Evolutionary conservation across 495 filamentous ascomycete species (phyloP), one percentile per base, ranked within the genome.

Genomic region (Trichoderma reesei): DNA sequence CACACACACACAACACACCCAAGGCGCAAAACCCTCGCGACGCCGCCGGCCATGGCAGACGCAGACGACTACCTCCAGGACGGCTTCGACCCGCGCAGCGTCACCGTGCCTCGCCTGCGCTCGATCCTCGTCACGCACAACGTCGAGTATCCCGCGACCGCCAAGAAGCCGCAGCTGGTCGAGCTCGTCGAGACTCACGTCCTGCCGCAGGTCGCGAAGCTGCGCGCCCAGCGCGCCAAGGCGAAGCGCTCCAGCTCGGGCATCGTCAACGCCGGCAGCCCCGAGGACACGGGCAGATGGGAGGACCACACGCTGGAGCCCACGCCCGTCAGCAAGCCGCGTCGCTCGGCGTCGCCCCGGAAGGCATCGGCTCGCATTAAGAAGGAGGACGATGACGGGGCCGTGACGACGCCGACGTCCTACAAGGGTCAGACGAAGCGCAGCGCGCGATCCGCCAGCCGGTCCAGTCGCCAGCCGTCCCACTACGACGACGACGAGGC

Each of bases 41-140:
- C 16, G 41, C n/a, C 34, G n/a, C n/a, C n/a, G n/a, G n/a, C 20
- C 61, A 90, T 90, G 86, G 83, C 82, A 38, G 78, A 80, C 68
- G 66, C 76, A 31, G 90, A 92, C 60, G 88, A 92, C 63, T 98
- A 97, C 72, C 83, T 98, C 41, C 83, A 90, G 64, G 77, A 88
- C 20, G 89, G 83, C 67, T 97, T 96, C 74, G 92, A 98, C 70
- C 88, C 95, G 34, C 78, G 79, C 65, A 85, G 84, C 62, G 81
- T 97, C 63, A 98, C 90, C 5, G 85, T 96, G 36, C 90, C 93
- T 46, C 86, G 86, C 41, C 82, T 98, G 63, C 89, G 94, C 56
- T 89, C 88, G 26, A 93, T 97, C 66, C 86, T 98, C 38, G 86
- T 98, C 67, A 87, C 85, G 63, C 88, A 98, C 75, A 87, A 90